Percentiles rank a stretch among this genome's conserved stretches.
Conservation (phyloP, 345 rosid species). For the Linum usitatissimum region DNA sequence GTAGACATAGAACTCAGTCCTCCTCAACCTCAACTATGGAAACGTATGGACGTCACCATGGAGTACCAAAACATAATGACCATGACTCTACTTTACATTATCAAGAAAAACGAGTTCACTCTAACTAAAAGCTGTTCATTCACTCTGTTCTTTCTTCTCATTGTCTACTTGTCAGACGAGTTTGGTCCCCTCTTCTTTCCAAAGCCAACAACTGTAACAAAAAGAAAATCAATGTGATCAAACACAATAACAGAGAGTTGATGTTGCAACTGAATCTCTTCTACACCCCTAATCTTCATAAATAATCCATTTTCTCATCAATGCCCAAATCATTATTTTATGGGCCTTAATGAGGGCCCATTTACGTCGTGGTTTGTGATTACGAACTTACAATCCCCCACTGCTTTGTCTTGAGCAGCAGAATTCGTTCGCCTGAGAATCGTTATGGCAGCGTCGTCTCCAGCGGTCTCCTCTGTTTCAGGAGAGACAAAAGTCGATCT, state of each 20-base stretch:
- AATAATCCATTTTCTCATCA: background rate
- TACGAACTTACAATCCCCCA: background rate
- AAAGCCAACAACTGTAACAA: conserved; percentile 1
- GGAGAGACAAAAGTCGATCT: background rate
- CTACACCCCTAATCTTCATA: no score
- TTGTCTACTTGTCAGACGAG: background rate
- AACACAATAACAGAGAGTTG: background rate
- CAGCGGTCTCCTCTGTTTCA: background rate
- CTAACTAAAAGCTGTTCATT: background rate
- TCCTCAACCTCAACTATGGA: no score
- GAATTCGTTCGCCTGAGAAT: background rate
- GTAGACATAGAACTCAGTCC: no score
- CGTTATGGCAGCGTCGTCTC: background rate
- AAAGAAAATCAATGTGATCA: background rate
- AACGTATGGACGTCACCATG: background rate
- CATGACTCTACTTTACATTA: background rate
- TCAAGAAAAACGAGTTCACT: background rate
- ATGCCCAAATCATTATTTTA: background rate
- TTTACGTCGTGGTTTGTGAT: background rate
- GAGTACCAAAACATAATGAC: no score
- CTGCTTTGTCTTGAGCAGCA: background rate
- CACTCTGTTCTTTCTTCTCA: background rate
- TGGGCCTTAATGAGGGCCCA: background rate
- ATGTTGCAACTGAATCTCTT: no score
- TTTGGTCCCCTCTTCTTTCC: background rate